phyloP scores from a whole-genome alignment of 164 flowering plant species.

The Magnolia officinalis region DNA sequence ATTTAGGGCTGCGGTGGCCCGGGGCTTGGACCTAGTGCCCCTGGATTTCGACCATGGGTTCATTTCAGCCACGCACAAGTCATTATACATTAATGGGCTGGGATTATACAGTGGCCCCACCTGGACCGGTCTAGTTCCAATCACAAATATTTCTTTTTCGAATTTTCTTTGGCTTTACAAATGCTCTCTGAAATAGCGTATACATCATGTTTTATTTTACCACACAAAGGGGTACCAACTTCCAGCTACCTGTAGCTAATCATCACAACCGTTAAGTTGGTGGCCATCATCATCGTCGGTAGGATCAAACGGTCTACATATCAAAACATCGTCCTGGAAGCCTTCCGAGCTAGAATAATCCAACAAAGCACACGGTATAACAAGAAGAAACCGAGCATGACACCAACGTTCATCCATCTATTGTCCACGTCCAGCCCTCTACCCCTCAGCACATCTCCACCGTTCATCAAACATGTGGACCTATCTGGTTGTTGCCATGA shows the following conservation, averaged over 20 bases:
- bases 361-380: constrained; percentile 82
- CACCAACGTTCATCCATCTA: constrained; percentile 83
- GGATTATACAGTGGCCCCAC: too few relatives aligned
- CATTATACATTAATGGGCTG: too few relatives aligned
- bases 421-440: constrained; percentile 70
- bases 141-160: too few relatives aligned
- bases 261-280: not conserved
- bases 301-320: not conserved
- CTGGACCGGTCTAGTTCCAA: too few relatives aligned
- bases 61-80: too few relatives aligned
- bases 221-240: not conserved
- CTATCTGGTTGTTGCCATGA: constrained; percentile 28
- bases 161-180: too few relatives aligned
- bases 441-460: constrained; percentile 56
- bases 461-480: constrained; percentile 52
- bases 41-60: too few relatives aligned
- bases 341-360: constrained; percentile 66
- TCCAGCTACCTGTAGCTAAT: not conserved
- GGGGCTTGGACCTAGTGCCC: too few relatives aligned
- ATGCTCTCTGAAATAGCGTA: too few relatives aligned
- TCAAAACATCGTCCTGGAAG: constrained; percentile 51
- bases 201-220: too few relatives aligned
- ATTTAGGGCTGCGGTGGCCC: too few relatives aligned
- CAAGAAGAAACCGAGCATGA: constrained; percentile 82
- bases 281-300: too few relatives aligned